Base-by-base conservation (phyloP, 345 rosid species). In the Salix koriyanagi region DNA sequence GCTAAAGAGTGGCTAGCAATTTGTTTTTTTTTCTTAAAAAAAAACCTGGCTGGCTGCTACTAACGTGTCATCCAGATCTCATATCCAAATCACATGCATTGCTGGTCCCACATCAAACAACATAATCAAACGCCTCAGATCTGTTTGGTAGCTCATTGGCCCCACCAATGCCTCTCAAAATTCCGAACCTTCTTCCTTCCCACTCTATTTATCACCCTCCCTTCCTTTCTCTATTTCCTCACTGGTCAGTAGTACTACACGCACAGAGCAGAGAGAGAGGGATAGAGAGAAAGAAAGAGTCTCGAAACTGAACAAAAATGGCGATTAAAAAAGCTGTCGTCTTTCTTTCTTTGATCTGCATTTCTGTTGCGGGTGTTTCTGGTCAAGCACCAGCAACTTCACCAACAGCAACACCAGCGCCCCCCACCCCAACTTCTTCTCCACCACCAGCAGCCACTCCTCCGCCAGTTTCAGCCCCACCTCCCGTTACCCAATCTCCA, bases 401-500 rank as follows among this genome's bases (percentile, higher is more conserved):
- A 5, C 84, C 84, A 1, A 64, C 81, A 2, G 64, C 67, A 2
- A 65, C 69, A 16, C 60, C 77, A 7, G 39, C 74, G 1, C 75
- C 80, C 0, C 82, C 80, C 2, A 75, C 77, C 6, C 67, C 79
- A 8, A 46, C 64, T 48, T 71, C 80, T 77, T 75, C 80, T 4
- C 80, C 80, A 11, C 32, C 70, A 7, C 18, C 32, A n/a, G 30
- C 76, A 36, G 19, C 78, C 69, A 28, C 79, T 14, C 69, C 85
- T 34, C 82, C 87, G 0, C 77, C 83, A 85, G 11, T 86, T 83
- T 7, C 87, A 89, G 0, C 2, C 76, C 84, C 88, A 10, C 87
- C 87, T 48, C 88, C 88, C 2, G 87, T 89, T 12, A 83, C 72
- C 21, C 21, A 52, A 67, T 77, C 89, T 48, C 91, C 88, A 56